Base-by-base conservation (phyloP, 139 green algal species). In the Chlorella ohadii region DNA sequence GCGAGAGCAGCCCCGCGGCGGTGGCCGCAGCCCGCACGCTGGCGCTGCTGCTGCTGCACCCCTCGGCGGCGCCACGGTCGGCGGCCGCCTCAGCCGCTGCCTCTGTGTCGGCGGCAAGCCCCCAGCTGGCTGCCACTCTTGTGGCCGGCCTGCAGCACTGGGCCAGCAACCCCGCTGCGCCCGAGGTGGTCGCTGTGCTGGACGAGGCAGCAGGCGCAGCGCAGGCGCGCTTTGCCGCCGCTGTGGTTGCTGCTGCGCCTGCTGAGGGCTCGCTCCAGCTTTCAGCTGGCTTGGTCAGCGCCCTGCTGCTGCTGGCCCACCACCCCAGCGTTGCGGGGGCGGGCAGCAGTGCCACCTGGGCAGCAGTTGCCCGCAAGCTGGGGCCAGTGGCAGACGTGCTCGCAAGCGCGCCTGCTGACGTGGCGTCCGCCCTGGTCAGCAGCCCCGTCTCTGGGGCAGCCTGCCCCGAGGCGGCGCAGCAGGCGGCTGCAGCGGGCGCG, bases 291-390 rank as follows among this genome's bases (percentile, higher is more conserved):
- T 64, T 87, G 34, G 83, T 81, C 33, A 61, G 79, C 66, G 80
- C 84, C 34, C 80, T 78, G 0, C 75, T 96, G 56, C 84, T 96
- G 76, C 86, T 96, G 82, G 89, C 90, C 0, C 91, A 96, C 82
- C 94, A 98, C 84, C 93, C 94, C 7, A 84, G 86, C 7, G 79
- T 95, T 23, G 86, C 78, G 0, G 66, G 66, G 20, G 16, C 20
- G 15, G 87, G 75, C n/a, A 12, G 13, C 36, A 68, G 63, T 39
- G 39, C 81, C 38, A 73, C 85, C 76, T 61, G 73, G 34, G 25
- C 47, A 41, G 16, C 72, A 41, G 56, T 89, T 61, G 83, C 72
- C 1, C 2, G 47, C 12, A 38, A 59, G 47, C 17, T 85, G 51
- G 47, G 67, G 17, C 68, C 74, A 19, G 47, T 91, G 9, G 77